Evolutionary conservation across 2,329 filamentous ascomycete genomes (phyloP).

Genomic region (Akanthomyces dipterigenus): DNA sequence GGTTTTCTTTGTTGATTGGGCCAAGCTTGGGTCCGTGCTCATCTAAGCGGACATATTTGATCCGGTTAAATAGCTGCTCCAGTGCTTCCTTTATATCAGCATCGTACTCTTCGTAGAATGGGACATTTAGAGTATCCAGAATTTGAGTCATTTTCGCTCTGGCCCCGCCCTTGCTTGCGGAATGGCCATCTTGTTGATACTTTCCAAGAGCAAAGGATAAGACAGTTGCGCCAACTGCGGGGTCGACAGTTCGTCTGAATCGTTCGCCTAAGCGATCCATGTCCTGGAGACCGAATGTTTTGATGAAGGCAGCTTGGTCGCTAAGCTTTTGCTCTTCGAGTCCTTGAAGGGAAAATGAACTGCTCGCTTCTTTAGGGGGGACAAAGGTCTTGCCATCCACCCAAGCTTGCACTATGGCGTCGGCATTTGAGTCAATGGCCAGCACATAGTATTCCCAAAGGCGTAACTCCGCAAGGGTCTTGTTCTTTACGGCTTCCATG

Average conservation of each 20-base stretch:
- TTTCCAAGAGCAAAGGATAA: conserved; percentile 45
- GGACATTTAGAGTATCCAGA: conserved; percentile 77
- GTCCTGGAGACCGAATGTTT: conserved; percentile 62
- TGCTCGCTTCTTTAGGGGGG: conserved; percentile 35
- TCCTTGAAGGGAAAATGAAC: conserved; percentile 36
- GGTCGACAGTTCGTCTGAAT: conserved; percentile 64
- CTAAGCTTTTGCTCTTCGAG: conserved; percentile 39
- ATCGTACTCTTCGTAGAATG: conserved; percentile 90
- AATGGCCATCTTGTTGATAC: conserved; percentile 40
- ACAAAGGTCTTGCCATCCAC: conserved; percentile 49
- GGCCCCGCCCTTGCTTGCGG: conserved; percentile 42
- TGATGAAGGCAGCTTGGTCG: conserved; percentile 55
- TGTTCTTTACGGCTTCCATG: conserved; percentile 76
- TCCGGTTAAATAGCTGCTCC: conserved; percentile 86
- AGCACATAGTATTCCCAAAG: conserved; percentile 94
- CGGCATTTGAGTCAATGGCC: conserved; percentile 66
- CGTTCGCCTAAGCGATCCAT: conserved; percentile 72
- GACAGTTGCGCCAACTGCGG: conserved; percentile 58
- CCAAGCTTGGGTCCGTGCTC: conserved; percentile 84
- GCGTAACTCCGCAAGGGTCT: conserved; percentile 69
- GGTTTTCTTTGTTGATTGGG: conserved; percentile 66
- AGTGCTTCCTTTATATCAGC: conserved; percentile 73
- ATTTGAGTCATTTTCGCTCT: conserved; percentile 53
- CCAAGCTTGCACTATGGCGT: conserved; percentile 68
- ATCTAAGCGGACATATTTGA: conserved; percentile 92